Conservation (phyloP, 1,284 basidiomycete species). For the Trichosporon sp. region DNA sequence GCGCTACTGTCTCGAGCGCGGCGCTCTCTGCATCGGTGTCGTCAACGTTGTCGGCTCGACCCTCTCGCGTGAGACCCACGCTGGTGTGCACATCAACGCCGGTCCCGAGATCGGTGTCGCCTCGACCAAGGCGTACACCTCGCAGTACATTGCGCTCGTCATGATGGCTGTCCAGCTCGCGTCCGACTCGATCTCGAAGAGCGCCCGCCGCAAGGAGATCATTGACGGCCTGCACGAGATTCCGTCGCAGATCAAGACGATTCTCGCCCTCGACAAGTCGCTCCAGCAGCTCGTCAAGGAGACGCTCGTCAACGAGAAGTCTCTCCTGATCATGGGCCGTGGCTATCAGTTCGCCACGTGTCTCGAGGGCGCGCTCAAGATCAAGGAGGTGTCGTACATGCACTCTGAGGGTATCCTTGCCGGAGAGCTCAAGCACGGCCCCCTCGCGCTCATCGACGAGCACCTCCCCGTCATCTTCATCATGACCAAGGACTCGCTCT, state of each 20-base stretch:
- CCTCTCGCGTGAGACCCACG: constrained; percentile 96
- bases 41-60: constrained; percentile 99
- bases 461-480: constrained; percentile 97
- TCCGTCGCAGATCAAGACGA: constrained; percentile 80
- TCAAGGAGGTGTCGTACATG: constrained; percentile 87
- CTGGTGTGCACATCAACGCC: constrained; percentile 99
- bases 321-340: constrained; percentile 93
- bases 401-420: constrained; percentile 63
- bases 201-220: constrained; percentile 82
- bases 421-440: constrained; percentile 93
- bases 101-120: constrained; percentile 99
- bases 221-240: constrained; percentile 89
- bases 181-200: constrained; percentile 91
- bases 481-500: constrained; percentile 98
- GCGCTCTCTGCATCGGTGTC: constrained; percentile 87
- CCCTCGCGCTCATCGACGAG: constrained; percentile 94
- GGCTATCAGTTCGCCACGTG: constrained; percentile 98
- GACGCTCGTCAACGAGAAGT: constrained; percentile 73
- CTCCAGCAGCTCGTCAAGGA: constrained; percentile 79
- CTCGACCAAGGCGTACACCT: constrained; percentile 99
- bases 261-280: constrained; percentile 72
- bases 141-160: constrained; percentile 95
- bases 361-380: constrained; percentile 96
- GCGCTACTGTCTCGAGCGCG: constrained; percentile 93
- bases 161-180: constrained; percentile 98